Evolutionary conservation across 345 rosid species (phyloP).

Genomic region (Populus simonii): DNA sequence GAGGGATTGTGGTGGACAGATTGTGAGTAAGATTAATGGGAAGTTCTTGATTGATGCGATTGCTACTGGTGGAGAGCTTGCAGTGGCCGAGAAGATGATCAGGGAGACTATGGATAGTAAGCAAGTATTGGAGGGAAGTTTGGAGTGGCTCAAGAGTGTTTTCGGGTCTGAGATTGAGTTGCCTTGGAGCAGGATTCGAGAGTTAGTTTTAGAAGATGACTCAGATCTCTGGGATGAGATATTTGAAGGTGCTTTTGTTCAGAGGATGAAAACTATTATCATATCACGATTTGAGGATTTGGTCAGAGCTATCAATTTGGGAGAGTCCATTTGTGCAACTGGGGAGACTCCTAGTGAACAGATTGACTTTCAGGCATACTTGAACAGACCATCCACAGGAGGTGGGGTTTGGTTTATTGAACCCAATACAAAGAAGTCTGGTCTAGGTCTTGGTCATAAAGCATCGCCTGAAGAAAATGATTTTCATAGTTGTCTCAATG

Average conservation of each 20-base stretch:
- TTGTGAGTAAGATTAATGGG: conserved; percentile 62
- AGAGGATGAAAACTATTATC: conserved; percentile 78
- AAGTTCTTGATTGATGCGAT: conserved; percentile 64
- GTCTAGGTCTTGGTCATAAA: conserved; percentile 42
- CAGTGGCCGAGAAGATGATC: conserved; percentile 69
- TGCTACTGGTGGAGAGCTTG: conserved; percentile 68
- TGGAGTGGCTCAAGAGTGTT: conserved; percentile 91
- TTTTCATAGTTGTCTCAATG: conserved; percentile 70
- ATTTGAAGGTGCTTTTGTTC: conserved; percentile 87
- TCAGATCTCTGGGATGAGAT: conserved; percentile 97
- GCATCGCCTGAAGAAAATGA: conserved; percentile 57
- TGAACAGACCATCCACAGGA: conserved; percentile 78
- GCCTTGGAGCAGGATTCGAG: conserved; percentile 93
- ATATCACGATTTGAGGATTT: conserved; percentile 63
- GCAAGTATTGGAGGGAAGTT: conserved; percentile 79
- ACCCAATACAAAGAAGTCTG: conserved; percentile 57
- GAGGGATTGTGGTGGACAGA: conserved; percentile 62
- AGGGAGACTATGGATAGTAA: conserved; percentile 81
- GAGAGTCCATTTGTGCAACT: conserved; percentile 45
- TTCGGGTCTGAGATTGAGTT: conserved; percentile 94
- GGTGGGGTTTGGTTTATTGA: conserved; percentile 98
- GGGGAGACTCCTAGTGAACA: conserved; percentile 47
- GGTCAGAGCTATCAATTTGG: conserved; percentile 49
- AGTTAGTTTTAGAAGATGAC: conserved; percentile 83
- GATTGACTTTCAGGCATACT: conserved; percentile 67